phyloP scores from a whole-genome alignment of 2,329 filamentous ascomycete species.

The Ceratocystis cubensis region DNA sequence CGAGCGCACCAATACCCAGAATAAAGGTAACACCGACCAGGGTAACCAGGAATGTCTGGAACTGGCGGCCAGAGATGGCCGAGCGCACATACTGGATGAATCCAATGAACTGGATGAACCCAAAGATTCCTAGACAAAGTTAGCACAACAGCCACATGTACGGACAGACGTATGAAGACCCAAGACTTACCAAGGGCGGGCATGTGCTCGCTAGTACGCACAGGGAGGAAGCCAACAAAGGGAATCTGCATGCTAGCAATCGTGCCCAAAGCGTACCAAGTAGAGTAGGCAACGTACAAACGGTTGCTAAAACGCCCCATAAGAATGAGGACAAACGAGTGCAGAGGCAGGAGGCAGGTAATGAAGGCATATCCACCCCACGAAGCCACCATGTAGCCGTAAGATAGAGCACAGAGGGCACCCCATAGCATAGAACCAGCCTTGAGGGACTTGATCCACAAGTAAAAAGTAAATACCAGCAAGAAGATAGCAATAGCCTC shows the following conservation, averaged over 20 bases:
- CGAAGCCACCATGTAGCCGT: conserved; percentile 99
- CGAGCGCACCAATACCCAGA: conserved; percentile 59
- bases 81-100: conserved; percentile 83
- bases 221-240: conserved; percentile 92
- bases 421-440: conserved; percentile 94
- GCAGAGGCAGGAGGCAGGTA: conserved; percentile 87
- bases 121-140: conserved; percentile 64
- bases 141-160: not conserved
- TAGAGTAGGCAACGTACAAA: conserved; percentile 92
- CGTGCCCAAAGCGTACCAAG: conserved; percentile 94
- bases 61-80: conserved; percentile 85
- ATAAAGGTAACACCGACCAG: conserved; percentile 64
- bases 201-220: conserved; percentile 98
- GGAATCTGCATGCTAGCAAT: conserved; percentile 98
- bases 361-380: conserved; percentile 99
- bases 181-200: conserved; percentile 66
- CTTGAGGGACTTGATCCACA: conserved; percentile 99
- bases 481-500: conserved; percentile 99
- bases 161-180: not conserved
- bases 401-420: conserved; percentile 85
- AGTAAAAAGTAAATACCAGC: conserved; percentile 93
- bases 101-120: conserved; percentile 81
- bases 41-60: conserved; percentile 74
- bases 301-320: conserved; percentile 95
- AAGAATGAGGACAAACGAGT: conserved; percentile 83